Percentiles rank a stretch among this genome's conserved stretches.
Conservation (phyloP, 1,284 basidiomycete genomes). For the Melampsora americana region DNA sequence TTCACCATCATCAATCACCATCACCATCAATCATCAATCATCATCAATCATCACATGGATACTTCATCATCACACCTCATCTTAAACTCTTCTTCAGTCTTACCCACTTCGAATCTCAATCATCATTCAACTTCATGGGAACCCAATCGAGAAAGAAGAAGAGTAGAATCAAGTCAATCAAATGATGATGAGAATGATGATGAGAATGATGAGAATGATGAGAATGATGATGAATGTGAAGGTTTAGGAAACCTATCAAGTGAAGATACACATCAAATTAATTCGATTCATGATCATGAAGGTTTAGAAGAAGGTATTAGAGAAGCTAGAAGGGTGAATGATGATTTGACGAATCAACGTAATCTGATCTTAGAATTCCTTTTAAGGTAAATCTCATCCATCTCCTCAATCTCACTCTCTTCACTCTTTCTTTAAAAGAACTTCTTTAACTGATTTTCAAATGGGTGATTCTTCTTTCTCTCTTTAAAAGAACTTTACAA, state of each 20-base stretch:
- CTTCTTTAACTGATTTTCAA: background rate
- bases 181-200: no score
- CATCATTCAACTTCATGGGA: no score
- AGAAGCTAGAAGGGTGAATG: background rate
- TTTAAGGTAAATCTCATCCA: background rate
- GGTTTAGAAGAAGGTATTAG: background rate
- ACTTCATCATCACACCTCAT: no score
- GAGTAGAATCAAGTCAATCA: no score
- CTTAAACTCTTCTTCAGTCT: no score
- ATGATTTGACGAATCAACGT: background rate
- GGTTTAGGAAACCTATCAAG: background rate
- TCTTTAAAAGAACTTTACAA: background rate
- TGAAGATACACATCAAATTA: background rate
- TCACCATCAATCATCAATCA: no score
- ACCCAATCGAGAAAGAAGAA: no score
- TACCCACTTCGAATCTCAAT: no score
- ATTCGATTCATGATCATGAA: no score
- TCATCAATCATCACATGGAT: no score
- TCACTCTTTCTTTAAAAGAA: background rate
- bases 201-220: no score
- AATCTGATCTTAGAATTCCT: background rate
- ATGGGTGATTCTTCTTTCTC: background rate
- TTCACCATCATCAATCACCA: no score
- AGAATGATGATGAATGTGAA: background rate
- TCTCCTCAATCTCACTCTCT: background rate